Evolutionary conservation across 179 eudicot species (phyloP).

Genomic region (Amaranthus tricolor): DNA sequence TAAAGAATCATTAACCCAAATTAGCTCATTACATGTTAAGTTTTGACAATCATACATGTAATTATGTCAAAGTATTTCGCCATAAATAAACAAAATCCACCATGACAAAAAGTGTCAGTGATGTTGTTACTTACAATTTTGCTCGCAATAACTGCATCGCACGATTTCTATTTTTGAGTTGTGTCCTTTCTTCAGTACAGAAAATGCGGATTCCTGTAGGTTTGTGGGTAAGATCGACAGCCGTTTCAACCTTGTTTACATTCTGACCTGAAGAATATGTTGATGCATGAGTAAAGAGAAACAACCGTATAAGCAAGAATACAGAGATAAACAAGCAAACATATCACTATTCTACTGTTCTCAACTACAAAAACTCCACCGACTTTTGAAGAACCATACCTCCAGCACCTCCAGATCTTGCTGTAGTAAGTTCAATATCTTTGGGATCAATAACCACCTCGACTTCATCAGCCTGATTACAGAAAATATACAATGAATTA

Average conservation of each 20-base stretch:
- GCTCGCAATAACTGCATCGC: constrained; percentile 94
- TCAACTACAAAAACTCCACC: neutral
- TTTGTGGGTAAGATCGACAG: constrained; percentile 91
- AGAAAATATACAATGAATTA: neutral
- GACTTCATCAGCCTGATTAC: constrained; percentile 86
- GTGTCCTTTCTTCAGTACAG: constrained; percentile 97
- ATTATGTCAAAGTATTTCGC: too few species aligned
- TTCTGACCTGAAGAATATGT: constrained; percentile 73
- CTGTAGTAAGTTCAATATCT: constrained; percentile 95
- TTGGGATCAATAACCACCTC: constrained; percentile 95
- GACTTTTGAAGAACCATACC: constrained; percentile 43
- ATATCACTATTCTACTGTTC: neutral
- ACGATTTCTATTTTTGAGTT: constrained; percentile 74
- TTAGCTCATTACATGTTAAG: too few species aligned
- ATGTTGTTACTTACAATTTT: constrained; percentile 58
- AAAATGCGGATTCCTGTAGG: constrained; percentile 98
- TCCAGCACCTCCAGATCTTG: constrained; percentile 99
- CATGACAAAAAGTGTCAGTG: neutral
- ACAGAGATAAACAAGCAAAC: neutral
- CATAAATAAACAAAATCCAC: neutral
- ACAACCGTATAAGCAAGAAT: neutral
- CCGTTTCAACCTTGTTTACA: constrained; percentile 99
- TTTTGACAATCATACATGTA: too few species aligned
- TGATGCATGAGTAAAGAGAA: constrained; percentile 26
- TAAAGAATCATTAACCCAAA: too few species aligned